A percentile compares a stretch with the other conserved stretches of the same genome.
These are phyloP conservation scores for Dactylis glomerata DNA, from an alignment of 176 grass and related monocot genomes.

Conservation along the genomic window DNA sequence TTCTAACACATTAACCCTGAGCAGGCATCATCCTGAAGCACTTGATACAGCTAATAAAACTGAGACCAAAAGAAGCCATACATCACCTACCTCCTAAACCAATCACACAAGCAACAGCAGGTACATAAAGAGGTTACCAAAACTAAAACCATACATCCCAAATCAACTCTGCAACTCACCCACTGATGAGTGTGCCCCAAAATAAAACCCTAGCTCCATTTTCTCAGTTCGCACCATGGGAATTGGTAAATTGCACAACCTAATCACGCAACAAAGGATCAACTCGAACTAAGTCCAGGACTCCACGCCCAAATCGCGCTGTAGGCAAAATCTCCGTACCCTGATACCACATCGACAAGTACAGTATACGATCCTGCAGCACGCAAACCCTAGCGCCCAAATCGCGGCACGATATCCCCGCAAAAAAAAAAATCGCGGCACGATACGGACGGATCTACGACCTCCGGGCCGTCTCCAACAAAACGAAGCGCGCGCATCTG, in stretches of 20 bases:
- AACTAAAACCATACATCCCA: background rate
- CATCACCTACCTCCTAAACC: background rate
- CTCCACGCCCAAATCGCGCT: background rate
- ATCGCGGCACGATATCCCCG: background rate
- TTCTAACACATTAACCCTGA: background rate
- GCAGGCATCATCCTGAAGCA: background rate
- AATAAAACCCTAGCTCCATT: background rate
- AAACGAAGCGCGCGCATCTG: background rate
- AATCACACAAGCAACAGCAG: background rate
- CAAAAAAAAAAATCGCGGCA: background rate
- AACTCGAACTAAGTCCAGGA: background rate
- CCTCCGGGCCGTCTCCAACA: background rate
- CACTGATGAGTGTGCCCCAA: background rate
- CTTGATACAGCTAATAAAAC: constrained; percentile 2
- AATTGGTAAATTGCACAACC: background rate
- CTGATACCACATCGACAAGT: background rate
- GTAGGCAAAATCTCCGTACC: background rate
- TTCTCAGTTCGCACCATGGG: background rate
- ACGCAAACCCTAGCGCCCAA: constrained; percentile 9
- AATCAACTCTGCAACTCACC: background rate
- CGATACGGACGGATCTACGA: constrained; percentile 17
- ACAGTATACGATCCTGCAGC: background rate
- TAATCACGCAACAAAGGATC: background rate
- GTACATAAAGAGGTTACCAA: background rate
- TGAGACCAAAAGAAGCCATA: background rate